Base-by-base conservation (phyloP, 208 protist genomes). In the Crithidia sp. region DNA sequence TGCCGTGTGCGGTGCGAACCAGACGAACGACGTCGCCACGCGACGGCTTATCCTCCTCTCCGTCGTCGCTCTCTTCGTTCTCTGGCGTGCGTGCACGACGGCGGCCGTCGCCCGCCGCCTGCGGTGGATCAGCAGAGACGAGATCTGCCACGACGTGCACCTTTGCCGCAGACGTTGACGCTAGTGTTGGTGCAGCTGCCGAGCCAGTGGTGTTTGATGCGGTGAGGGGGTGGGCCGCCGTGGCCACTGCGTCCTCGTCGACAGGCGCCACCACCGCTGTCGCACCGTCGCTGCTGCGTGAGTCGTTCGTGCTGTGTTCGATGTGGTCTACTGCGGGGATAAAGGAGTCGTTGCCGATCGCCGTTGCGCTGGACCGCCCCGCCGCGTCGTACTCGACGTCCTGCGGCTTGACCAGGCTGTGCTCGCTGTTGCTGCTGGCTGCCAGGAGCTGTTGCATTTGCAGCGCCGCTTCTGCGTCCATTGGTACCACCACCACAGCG, bases 391-490 rank as follows among this genome's bases (percentile, higher is more conserved):
- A 2, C 44, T 57, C 43, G 1, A 28, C 7, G 36, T 49, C 40
- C 3, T 59, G 37, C 41, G 65, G 49, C 12, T 17, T 41, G 17
- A 49, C 65, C 7, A 16, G 39, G 41, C 65, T 53, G 56, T 63
- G 67, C 49, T 56, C 52, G 45, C 60, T 65, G 45, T 37, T 52
- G 37, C 36, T 50, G 52, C 40, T 74, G 13, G 50, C 50, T 7
- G 50, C 67, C 7, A 74, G 53, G 12, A 74, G 43, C 36, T 74
- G 68, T 47, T 74, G 74, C 50, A 79, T 64, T 44, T 69, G 74
- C 12, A 62, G 60, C 7, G 65, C 63, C n/a, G 69, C 65, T n/a
- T 61, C 68, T 3, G 41, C 57, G 41, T 78, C 74, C 37, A 71
- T 65, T 41, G 74, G 74, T 36, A 74, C 59, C 12, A 69, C 63